Base-by-base conservation (phyloP, 1,284 basidiomycete genomes). In the Ceraceosorus guamensis region DNA sequence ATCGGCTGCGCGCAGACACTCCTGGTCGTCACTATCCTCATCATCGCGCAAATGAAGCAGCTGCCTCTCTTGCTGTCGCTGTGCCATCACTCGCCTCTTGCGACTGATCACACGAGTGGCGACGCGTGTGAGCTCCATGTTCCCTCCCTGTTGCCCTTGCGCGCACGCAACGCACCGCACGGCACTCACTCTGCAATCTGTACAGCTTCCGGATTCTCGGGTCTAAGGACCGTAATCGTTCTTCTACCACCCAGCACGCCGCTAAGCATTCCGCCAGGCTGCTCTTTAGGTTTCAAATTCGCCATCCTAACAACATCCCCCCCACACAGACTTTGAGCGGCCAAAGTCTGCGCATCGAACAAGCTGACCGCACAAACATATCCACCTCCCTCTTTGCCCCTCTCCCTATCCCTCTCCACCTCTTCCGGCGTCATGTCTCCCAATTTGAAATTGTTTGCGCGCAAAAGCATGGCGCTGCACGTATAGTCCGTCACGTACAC, bases 401-500 rank as follows among this genome's bases (percentile, higher is more conserved):
- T 6, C 13, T 56, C 48, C 6, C 24, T 30, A 6, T 11, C 4
- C 24, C 44, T 30, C 30, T 50, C 39, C 32, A 32, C 16, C 34
- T 51, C 37, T 11, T n/a, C 13, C 45, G 16, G 45, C 14, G 14
- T 8, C 13, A 50, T 30, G 32, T n/a, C 31, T 33, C 48, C n/a
- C 35, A 61, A 54, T 43, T 65, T 58, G 45, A 61, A 60, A 57
- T 69, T 63, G 54, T 63, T 67, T 24, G 60, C 63, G 24, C 62
- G 57, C 16, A 52, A 64, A 53, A 70, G 63, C 33, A 57, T 55
- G 0, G 54, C 11, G 48, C 68, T 57, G 8, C 52, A 50, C 50
- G 67, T 65, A 46, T 67, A 71, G 55, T 71, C 68, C n/a, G 68
- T 64, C 35, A 71, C 62, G 56, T 68, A 71, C 33, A 71, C 48